Base-by-base conservation (phyloP, 129 eudicot species). In the Artemisia tridentata region DNA sequence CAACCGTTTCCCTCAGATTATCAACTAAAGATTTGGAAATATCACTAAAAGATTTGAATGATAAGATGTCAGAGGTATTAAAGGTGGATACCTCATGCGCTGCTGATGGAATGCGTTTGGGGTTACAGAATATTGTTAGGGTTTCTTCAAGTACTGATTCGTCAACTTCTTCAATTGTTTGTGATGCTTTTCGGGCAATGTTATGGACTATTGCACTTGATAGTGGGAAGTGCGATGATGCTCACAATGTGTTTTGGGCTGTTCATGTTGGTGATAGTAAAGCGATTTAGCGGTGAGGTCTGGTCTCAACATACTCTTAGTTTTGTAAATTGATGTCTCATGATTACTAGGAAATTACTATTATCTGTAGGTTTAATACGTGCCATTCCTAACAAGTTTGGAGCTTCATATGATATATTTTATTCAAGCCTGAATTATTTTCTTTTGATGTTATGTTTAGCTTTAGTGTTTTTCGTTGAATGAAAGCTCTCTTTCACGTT, bases 151-250 rank as follows among this genome's bases (percentile, higher is more conserved):
- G 74, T 68, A 92, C 98, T 2, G 64, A 89, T 79, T 75, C 90
- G 4, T 67, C 95, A 0, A 62, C 91, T 52, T 82, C 95, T 2
- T 72, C 96, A 2, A 85, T 92, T 63, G 88, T 87, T 1, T 92
- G 98, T 75, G 96, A 88, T 71, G 88, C 95, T 8, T 92, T 83
- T 63, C 86, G 98, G 76, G 88, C 98, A 0, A 65, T 89, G 11
- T 83, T 92, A 72, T 95, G 88, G 29, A 95, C 96, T 0, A 64
- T 92, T 71, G 95, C 95, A 7, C 67, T 89, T 27, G 98, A 92
- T 74, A 56, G 79, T 3, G 78, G 83, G 63, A 86, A 82, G 46
- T 73, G 86, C 0, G 96, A 92, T 74, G 91, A 73, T 65, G 98
- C 95, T 49, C 86, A 84, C 2, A 41, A 21, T 38, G 82, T 92